These are phyloP conservation scores for Rhynchosporium graminicola DNA, from an alignment of 2,329 filamentous ascomycete genomes.

Conservation along the genomic window DNA sequence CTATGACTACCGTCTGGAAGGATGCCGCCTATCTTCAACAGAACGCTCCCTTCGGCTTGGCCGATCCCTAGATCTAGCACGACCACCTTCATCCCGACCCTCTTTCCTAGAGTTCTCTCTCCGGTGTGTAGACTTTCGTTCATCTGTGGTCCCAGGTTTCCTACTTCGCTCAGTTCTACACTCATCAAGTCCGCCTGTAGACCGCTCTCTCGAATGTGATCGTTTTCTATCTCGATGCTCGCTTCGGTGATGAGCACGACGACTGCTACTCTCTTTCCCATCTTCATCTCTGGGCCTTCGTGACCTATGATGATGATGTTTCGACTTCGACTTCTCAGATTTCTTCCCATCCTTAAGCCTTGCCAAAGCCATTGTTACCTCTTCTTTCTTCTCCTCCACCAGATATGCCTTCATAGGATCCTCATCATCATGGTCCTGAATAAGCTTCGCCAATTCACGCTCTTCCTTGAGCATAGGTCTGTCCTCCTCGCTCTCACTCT, in stretches of 20 bases:
- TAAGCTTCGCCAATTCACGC: conserved; percentile 71
- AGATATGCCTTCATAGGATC: conserved; percentile 96
- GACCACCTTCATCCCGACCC: conserved; percentile 18
- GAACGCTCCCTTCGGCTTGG: conserved; percentile 27
- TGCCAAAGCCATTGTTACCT: conserved; percentile 71
- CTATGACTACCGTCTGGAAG: conserved; percentile 22
- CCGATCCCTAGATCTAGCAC: conserved; percentile 19
- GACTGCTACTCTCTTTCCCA: conserved; percentile 20
- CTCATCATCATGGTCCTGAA: conserved; percentile 85
- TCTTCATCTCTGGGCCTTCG: conserved; percentile 24
- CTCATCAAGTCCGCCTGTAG: conserved; percentile 13
- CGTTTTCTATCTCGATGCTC: conserved; percentile 27
- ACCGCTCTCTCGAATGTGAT: conserved; percentile 27
- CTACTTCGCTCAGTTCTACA: conserved; percentile 14
- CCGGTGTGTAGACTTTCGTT: conserved; percentile 15
- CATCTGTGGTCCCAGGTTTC: conserved; percentile 15
- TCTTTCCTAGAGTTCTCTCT: conserved; percentile 24
- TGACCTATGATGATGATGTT: conserved; percentile 35
- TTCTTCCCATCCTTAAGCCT: conserved; percentile 45
- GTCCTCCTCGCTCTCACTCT: conserved; percentile 45
- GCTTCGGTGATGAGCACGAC: conserved; percentile 24
- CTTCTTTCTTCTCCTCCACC: conserved; percentile 87
- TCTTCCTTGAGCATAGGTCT: conserved; percentile 78
- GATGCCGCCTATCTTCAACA: conserved; percentile 18
- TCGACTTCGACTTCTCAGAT: conserved; percentile 31